These are phyloP conservation scores for Talaromyces amestolkiae DNA, from an alignment of 2,329 filamentous ascomycete species.

Conservation along the genomic window DNA sequence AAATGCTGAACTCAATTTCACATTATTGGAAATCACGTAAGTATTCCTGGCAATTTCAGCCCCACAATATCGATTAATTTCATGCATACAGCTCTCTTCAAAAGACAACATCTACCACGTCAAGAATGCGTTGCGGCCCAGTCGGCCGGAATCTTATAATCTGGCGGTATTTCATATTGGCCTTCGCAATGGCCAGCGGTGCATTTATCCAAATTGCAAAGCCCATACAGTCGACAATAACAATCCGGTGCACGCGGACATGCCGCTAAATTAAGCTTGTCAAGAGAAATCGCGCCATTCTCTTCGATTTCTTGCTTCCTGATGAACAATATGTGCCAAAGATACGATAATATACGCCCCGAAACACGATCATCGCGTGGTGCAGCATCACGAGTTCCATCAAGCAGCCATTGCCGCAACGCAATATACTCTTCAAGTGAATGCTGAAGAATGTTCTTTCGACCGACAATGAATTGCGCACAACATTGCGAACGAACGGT, in stretches of 20 bases:
- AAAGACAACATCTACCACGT: background rate
- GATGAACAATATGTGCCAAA: constrained; percentile 52
- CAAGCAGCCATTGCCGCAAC: constrained; percentile 54
- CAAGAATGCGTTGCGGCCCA: constrained; percentile 33
- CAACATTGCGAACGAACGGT: constrained; percentile 52
- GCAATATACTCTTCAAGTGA: constrained; percentile 52
- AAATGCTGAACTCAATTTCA: background rate
- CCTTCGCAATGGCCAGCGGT: constrained; percentile 36
- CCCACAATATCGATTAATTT: background rate
- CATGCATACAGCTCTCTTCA: background rate
- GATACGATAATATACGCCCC: constrained; percentile 49
- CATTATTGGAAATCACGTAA: background rate
- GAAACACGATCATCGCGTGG: constrained; percentile 44
- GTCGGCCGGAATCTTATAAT: constrained; percentile 38
- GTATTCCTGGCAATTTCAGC: too few species aligned
- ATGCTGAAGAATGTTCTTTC: constrained; percentile 50
- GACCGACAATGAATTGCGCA: constrained; percentile 55
- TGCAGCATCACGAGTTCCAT: constrained; percentile 35
- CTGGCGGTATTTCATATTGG: constrained; percentile 40
- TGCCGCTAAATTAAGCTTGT: constrained; percentile 35
- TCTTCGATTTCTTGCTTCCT: constrained; percentile 20
- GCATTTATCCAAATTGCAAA: constrained; percentile 39
- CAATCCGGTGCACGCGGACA: constrained; percentile 43
- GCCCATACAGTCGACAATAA: constrained; percentile 47
- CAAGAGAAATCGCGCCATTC: constrained; percentile 32